Base-by-base conservation (phyloP, 306 rosid genomes). In the Vachellia pachyceras region DNA sequence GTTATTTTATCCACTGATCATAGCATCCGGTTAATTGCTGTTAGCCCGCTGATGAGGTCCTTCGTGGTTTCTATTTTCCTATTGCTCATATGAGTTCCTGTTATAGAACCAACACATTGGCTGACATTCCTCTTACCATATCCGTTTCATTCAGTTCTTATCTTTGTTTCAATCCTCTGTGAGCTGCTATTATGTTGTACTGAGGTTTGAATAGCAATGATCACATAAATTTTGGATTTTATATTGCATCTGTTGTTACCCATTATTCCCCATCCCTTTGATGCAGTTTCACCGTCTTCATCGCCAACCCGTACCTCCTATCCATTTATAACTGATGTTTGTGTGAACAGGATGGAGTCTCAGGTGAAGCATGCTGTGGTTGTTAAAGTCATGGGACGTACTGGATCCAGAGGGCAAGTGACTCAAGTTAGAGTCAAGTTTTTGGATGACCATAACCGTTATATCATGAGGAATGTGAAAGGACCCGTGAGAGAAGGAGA, bases 371-470 rank as follows among this genome's bases (percentile, higher is more conserved):
- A 88, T 15, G 89, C 83, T 9, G 33, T 83, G 14, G 86, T 88
- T 40, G 83, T 88, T 55, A 88, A 85, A 60, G 87, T 88, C 29
- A 84, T 88, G 85, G 91, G 90, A 10, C 82, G 87, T 0, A 86
- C 88, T 66, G 87, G 91, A 45, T 88, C 91, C 3, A 76, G 84
- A 81, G 91, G 87, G 25, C 89, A 88, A 63, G 87, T 88, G 82
- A 88, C 91, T 72, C 89, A 88, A 69, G 91, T 88, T 14, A 80
- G 89, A 71, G 87, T 85, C 37, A 80, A 85, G 87, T 88, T 88
- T 78, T 10, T 83, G 73, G 89, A 88, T 72, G 89, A 88, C 40
- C 89, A 71, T 83, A 88, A 85, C 7, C 87, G 89, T 14, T 75
- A 80, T 80, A 88, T 88, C 60, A 88, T 80, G 87, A 88, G 89